These are phyloP conservation scores for Blastomyces gilchristii DNA, from an alignment of 2,329 filamentous ascomycete genomes.

Conservation along the genomic window DNA sequence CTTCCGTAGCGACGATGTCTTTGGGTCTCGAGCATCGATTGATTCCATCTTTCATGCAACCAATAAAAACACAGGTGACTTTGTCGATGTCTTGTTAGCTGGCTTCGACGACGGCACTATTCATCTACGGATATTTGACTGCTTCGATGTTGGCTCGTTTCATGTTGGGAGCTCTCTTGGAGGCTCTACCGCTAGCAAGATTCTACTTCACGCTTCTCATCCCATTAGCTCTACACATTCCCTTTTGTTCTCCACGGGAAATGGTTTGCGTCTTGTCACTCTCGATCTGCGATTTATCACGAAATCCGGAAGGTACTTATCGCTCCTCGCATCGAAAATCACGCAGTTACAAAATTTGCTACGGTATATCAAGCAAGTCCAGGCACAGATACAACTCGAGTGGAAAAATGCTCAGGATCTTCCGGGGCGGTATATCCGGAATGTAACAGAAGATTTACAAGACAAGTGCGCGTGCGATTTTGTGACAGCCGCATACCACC, in stretches of 20 bases:
- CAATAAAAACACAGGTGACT: constrained; percentile 55
- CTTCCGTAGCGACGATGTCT: constrained; percentile 47
- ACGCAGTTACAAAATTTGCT: constrained; percentile 80
- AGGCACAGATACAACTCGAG: constrained; percentile 67
- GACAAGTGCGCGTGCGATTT: constrained; percentile 56
- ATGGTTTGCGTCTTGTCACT: constrained; percentile 53
- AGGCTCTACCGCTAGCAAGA: constrained; percentile 30
- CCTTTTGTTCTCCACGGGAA: constrained; percentile 45
- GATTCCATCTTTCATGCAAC: constrained; percentile 58
- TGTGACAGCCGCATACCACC: constrained; percentile 68
- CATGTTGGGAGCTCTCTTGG: constrained; percentile 30
- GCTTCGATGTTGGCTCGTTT: constrained; percentile 62
- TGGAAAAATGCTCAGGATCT: constrained; percentile 76
- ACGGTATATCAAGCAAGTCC: constrained; percentile 71
- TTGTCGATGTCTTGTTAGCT: constrained; percentile 69
- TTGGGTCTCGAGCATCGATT: constrained; percentile 58
- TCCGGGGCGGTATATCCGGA: constrained; percentile 64
- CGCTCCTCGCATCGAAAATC: constrained; percentile 74
- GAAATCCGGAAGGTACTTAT: constrained; percentile 63
- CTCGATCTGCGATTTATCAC: constrained; percentile 77
- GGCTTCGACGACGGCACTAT: constrained; percentile 61
- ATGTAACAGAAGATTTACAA: constrained; percentile 63
- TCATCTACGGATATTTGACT: constrained; percentile 75
- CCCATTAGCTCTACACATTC: constrained; percentile 65
- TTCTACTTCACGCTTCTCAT: constrained; percentile 58